Evolutionary conservation across 805 yeast species (phyloP), one percentile per base, ranked within the genome.

Genomic region (Lachancea quebecensis): DNA sequence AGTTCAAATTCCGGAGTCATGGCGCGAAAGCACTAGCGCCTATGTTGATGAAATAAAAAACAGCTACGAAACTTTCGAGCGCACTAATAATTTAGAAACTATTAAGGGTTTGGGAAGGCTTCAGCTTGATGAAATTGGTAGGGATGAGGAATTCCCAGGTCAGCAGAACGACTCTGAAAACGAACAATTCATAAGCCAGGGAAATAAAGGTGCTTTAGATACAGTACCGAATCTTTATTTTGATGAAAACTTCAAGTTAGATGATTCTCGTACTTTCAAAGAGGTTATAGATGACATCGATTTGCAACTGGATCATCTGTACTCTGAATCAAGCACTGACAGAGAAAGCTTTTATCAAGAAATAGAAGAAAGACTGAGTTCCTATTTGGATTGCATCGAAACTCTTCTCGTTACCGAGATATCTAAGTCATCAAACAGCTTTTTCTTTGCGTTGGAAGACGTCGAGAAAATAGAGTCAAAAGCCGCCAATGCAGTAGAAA

Each of bases 381-480:
- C 81, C 65, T 88, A 89, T 57, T 70, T 93, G 45, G 98, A 93
- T 59, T 73, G 80, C 0, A 88, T 91, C 1, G 99, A 91, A 64
- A 71, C 85, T 32, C 82, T 84, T 49, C 67, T 91, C 35, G 84
- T 90, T 15, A 73, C 77, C 34, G 96, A 89, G 62, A 88, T 93
- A 29, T 83, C 95, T 3, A 77, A 78, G 51, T 84, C 96, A 0
- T 86, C 96, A 0, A 79, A 80, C 43, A 81, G 90, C 7, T 91
- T 93, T 58, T 89, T 89, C 65, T 79, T 79, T 42, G 90, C 96
- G 0, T 68, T 95, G 44, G 86, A 81, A 44, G 95, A 88, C 50
- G 74, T 93, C 46, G 80, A 81, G 54, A 71, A 69, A 7, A 79
- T 90, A 31, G 77, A 81, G 39, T 58, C 63, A 1, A 77, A 75